Conservation (phyloP, 2,329 filamentous ascomycete species). For the Cladophialophora yegresii region DNA sequence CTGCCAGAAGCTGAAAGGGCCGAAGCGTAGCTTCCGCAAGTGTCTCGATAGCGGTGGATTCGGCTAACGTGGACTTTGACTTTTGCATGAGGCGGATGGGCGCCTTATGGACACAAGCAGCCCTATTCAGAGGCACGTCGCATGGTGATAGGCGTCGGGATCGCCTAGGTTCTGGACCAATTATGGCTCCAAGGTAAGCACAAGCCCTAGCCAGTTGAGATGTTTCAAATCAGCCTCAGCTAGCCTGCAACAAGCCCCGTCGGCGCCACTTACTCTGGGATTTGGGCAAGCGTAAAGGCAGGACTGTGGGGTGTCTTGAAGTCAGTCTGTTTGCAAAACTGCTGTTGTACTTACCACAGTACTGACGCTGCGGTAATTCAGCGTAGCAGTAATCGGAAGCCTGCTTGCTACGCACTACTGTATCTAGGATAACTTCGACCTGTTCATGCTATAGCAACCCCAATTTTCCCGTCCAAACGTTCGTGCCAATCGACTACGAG, state of each 20-base stretch:
- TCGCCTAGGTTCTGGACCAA: constrained; percentile 2
- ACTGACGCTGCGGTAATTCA: neutral
- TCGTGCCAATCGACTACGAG: neutral
- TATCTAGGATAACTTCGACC: neutral
- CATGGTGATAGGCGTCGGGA: constrained; percentile 6
- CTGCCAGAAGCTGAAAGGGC: constrained; percentile 8
- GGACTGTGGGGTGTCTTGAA: constrained; percentile 1
- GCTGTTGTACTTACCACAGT: too few relatives aligned
- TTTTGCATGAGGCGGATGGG: constrained; percentile 10
- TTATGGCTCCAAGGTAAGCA: neutral
- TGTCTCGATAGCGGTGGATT: constrained; percentile 3
- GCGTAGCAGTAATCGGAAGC: neutral
- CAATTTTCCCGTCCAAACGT: neutral
- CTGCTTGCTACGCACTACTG: neutral
- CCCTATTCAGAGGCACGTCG: neutral
- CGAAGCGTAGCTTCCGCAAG: constrained; percentile 20
- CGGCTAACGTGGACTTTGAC: neutral
- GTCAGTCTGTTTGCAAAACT: neutral
- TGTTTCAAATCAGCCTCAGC: constrained; percentile 20
- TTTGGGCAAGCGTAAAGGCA: constrained; percentile 7
- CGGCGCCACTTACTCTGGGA: constrained; percentile 1
- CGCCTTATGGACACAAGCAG: neutral
- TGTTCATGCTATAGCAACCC: neutral
- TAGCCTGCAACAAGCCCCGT: constrained; percentile 3
- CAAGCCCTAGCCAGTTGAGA: constrained; percentile 2